Evolutionary conservation across 352 stramenopile genomes (phyloP).

Genomic region (Globisporangium irregulare): DNA sequence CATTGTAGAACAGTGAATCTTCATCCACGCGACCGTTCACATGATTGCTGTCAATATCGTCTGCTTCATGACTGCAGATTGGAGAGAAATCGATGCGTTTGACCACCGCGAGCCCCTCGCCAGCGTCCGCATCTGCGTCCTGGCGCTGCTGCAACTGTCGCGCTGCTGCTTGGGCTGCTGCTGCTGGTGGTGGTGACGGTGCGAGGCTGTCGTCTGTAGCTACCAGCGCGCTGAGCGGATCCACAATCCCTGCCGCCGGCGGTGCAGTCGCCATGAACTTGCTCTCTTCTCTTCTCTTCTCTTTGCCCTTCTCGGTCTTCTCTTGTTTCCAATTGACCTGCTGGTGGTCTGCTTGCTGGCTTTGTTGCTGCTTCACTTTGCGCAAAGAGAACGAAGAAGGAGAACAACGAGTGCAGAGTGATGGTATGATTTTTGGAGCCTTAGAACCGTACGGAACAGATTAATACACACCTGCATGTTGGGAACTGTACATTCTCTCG

Average conservation of each 20-base stretch:
- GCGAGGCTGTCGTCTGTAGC: background rate
- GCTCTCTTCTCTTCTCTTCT: background rate
- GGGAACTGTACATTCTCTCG: background rate
- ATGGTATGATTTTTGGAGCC: background rate
- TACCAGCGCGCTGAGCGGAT: background rate
- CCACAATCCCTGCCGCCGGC: background rate
- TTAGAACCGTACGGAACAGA: background rate
- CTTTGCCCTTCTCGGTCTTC: background rate
- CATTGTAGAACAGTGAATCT: constrained; percentile 41
- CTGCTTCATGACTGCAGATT: constrained; percentile 5
- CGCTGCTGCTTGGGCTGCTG: background rate
- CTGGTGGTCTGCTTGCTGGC: background rate
- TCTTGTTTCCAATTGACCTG: background rate
- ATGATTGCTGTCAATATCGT: background rate
- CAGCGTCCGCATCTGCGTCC: constrained; percentile 8
- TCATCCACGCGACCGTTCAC: constrained; percentile 1
- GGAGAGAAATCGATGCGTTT: constrained; percentile 29
- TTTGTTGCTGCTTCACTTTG: constrained; percentile 4
- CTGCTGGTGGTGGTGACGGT: background rate
- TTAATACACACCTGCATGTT: background rate
- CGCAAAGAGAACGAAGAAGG: background rate
- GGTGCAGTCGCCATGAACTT: background rate
- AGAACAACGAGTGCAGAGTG: background rate
- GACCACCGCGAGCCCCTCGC: constrained; percentile 21
- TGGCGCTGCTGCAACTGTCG: background rate